Percentiles rank a stretch among this genome's conserved stretches.
phyloP scores from a whole-genome alignment of 1,284 basidiomycete genomes.

The Apiotrichum akiyoshidainum region DNA sequence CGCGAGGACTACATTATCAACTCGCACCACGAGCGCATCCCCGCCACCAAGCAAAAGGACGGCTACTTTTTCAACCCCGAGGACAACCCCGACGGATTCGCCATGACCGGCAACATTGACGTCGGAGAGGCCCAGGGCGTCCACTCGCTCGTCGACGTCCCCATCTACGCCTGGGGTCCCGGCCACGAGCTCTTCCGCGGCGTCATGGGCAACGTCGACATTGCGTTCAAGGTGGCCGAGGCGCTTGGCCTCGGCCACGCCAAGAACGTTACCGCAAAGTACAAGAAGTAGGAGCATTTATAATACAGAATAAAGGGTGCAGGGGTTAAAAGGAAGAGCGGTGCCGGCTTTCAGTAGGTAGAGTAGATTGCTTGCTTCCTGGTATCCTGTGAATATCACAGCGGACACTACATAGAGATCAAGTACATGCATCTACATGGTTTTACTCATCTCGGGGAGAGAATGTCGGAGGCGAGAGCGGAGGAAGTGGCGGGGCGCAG shows the following conservation, averaged over 20 bases:
- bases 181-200: slow-evolving; percentile 49
- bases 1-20: slow-evolving; percentile 42
- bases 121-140: slow-evolving; percentile 44
- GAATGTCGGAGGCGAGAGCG: too few species aligned
- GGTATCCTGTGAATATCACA: too few species aligned
- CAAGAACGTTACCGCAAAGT: slow-evolving; percentile 34
- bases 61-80: slow-evolving; percentile 48
- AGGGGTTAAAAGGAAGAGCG: too few species aligned
- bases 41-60: slow-evolving; percentile 28
- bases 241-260: slow-evolving; percentile 44
- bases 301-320: too few species aligned
- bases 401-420: too few species aligned
- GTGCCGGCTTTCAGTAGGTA: too few species aligned
- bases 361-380: too few species aligned
- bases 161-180: slow-evolving; percentile 50
- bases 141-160: slow-evolving; percentile 49
- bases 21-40: slow-evolving; percentile 40
- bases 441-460: too few species aligned
- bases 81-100: slow-evolving; percentile 46
- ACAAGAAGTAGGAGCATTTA: slow-evolving; percentile 26
- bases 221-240: slow-evolving; percentile 48
- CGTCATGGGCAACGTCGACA: slow-evolving; percentile 42
- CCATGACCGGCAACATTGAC: slow-evolving; percentile 49
- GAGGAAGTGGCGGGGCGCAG: too few species aligned
- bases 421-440: too few species aligned